Evolutionary conservation across 2,329 filamentous ascomycete species (phyloP).

Genomic region (Beauveria caledonica): DNA sequence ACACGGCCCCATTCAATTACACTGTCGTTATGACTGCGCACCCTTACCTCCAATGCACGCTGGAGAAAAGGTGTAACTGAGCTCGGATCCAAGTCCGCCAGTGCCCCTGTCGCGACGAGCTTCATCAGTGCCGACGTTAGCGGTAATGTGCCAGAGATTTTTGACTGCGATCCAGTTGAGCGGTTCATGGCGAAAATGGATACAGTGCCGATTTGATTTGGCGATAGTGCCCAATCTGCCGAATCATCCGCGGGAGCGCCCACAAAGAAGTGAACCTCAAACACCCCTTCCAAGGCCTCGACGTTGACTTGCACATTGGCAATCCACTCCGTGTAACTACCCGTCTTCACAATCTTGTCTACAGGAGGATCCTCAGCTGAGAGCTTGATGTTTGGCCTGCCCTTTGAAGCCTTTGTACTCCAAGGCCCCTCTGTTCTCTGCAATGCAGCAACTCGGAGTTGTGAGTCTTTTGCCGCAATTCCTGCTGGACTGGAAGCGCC

Average conservation of each 20-base stretch:
- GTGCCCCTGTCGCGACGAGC: slow-evolving; percentile 27
- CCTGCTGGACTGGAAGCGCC: slow-evolving; percentile 23
- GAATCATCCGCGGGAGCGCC: slow-evolving; percentile 41
- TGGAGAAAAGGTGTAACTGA: slow-evolving; percentile 35
- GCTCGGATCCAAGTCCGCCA: slow-evolving; percentile 29
- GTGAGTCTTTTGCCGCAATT: slow-evolving; percentile 4
- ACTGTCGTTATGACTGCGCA: slow-evolving; percentile 20
- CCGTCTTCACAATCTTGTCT: slow-evolving; percentile 27
- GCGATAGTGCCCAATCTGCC: slow-evolving; percentile 40
- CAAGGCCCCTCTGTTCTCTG: slow-evolving; percentile 14
- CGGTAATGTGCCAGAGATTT: slow-evolving; percentile 42
- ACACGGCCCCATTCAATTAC: slow-evolving; percentile 20
- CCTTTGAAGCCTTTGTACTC: slow-evolving; percentile 6
- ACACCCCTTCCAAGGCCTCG: slow-evolving; percentile 52
- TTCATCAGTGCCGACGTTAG: slow-evolving; percentile 41
- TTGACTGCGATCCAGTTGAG: slow-evolving; percentile 23
- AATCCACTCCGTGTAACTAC: slow-evolving; percentile 55
- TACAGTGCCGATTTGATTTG: slow-evolving; percentile 54
- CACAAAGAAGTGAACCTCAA: slow-evolving; percentile 59
- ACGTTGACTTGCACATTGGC: slow-evolving; percentile 57
- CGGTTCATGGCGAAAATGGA: slow-evolving; percentile 42
- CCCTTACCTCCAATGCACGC: slow-evolving; percentile 27
- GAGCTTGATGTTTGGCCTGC: slow-evolving; percentile 20
- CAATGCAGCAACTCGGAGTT: not conserved
- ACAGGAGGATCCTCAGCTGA: slow-evolving; percentile 18